Percentiles rank a stretch among this genome's conserved stretches.
Conservation (phyloP, 495 filamentous ascomycete species). For the Tetracladium marchalianum region DNA sequence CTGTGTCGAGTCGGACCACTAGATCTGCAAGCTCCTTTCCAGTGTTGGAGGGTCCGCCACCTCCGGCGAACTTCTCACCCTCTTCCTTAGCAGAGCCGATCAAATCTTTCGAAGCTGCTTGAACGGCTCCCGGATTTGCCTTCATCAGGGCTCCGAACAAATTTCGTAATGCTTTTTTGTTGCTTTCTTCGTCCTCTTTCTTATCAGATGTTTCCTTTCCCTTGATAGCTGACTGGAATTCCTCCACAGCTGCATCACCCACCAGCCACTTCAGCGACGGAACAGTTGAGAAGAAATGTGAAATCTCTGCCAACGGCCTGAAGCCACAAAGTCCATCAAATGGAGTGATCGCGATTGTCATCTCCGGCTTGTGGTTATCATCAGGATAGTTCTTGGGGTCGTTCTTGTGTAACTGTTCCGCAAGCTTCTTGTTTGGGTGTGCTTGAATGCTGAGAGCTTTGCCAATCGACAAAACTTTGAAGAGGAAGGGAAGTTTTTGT, state of each 20-base stretch:
- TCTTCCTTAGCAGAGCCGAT: conserved; percentile 58
- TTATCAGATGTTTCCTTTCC: conserved; percentile 53
- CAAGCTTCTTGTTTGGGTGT: conserved; percentile 95
- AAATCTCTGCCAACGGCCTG: conserved; percentile 75
- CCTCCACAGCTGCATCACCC: conserved; percentile 54
- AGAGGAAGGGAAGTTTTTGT: conserved; percentile 82
- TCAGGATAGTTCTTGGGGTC: conserved; percentile 96
- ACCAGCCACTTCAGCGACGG: conserved; percentile 67
- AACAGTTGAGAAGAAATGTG: conserved; percentile 71
- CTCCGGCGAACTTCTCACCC: conserved; percentile 51
- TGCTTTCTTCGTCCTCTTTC: conserved; percentile 42
- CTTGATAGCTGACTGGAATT: conserved; percentile 59
- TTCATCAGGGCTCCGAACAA: conserved; percentile 76
- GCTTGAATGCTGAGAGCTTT: conserved; percentile 97
- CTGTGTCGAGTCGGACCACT: conserved; percentile 60
- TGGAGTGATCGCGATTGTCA: conserved; percentile 93
- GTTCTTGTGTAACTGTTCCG: conserved; percentile 72
- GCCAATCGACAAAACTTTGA: conserved; percentile 90
- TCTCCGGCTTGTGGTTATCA: conserved; percentile 99
- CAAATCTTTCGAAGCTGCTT: conserved; percentile 52
- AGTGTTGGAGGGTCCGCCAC: conserved; percentile 46
- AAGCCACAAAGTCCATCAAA: conserved; percentile 97
- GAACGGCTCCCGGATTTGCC: conserved; percentile 53
- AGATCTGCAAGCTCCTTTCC: conserved; percentile 67
- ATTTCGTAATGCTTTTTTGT: conserved; percentile 71